Evolutionary conservation across 2,329 filamentous ascomycete species (phyloP).

Genomic region (Cladorrhinum sp.): DNA sequence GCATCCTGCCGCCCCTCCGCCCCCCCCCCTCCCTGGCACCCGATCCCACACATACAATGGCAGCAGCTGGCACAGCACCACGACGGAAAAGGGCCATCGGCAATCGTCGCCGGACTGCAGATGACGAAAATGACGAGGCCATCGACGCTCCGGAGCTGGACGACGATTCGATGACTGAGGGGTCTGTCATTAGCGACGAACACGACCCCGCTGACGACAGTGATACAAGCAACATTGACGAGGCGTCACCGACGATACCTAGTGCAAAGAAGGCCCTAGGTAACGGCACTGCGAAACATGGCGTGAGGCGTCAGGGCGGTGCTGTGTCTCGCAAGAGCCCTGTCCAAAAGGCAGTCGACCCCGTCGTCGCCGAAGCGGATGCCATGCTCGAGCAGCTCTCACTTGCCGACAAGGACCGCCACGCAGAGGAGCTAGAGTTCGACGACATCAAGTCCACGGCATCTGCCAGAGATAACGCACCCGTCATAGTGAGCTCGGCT

Average conservation of each 20-base stretch:
- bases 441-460: conserved; percentile 41
- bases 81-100: conserved; percentile 65
- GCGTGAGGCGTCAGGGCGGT: conserved; percentile 25
- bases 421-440: conserved; percentile 46
- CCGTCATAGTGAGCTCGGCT: conserved; percentile 54
- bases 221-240: conserved; percentile 61
- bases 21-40: conserved; percentile 10
- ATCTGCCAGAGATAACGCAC: conserved; percentile 43
- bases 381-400: conserved; percentile 56
- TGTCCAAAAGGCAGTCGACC: conserved; percentile 36
- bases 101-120: conserved; percentile 65
- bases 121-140: conserved; percentile 68
- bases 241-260: conserved; percentile 50
- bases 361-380: conserved; percentile 51
- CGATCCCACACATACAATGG: conserved; percentile 27
- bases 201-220: conserved; percentile 58
- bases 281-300: conserved; percentile 41
- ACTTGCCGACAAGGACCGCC: conserved; percentile 41
- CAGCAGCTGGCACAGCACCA: conserved; percentile 44
- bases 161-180: conserved; percentile 65
- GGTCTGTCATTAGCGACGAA: conserved; percentile 60
- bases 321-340: conserved; percentile 29
- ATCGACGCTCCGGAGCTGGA: conserved; percentile 56
- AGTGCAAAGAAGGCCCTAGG: conserved; percentile 39
- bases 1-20: too few relatives aligned